Evolutionary conservation across 345 rosid species (phyloP), one percentile per base, ranked within the genome.

Genomic region (Pistacia integerrima): DNA sequence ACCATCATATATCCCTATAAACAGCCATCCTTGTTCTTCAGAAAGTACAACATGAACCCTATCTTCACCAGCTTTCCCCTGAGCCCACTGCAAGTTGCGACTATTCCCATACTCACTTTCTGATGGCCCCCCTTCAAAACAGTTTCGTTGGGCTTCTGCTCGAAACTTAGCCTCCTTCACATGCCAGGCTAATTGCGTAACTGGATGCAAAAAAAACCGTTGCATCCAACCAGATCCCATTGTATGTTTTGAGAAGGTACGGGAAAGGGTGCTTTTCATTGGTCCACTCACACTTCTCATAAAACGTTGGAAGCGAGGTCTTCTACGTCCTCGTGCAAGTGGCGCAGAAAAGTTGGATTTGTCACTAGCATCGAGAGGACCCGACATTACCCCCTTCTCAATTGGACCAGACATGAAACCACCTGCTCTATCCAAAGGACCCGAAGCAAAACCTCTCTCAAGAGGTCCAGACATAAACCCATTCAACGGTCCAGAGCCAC

Each of bases 21-120:
- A 95, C 63, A 95, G 81, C 99, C 99, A 95, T 75, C 99, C 98
- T 78, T 95, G 98, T 75, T 95, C 98, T 79, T 95, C 99, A n/a
- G 98, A 95, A 74, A 95, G 90, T 81, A 95, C 98, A 35, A 95
- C 95, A 76, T 95, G 99, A 74, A 95, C 94, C 81, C 98, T 88
- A 75, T 95, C 99, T 87, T 95, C 99, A 62, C 99, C 99, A 52
- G 99, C 99, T 86, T 89, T 95, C 79, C 99, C 99, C 79, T 95
- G 99, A 76, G 99, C 99, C 99, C 99, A 95, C 78, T 95, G 98
- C 87, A 95, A 85, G 85, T 95, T 85, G 60, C 86, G 87, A 77
- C 88, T 83, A 77, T 83, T 85, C 30, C 83, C 79, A 73, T 85
- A 86, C 55, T 86, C 91, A 46, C 83, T 87, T 76, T 91, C 90